Evolutionary conservation across 2,329 filamentous ascomycete species (phyloP).

Genomic region (Fusarium sp.): DNA sequence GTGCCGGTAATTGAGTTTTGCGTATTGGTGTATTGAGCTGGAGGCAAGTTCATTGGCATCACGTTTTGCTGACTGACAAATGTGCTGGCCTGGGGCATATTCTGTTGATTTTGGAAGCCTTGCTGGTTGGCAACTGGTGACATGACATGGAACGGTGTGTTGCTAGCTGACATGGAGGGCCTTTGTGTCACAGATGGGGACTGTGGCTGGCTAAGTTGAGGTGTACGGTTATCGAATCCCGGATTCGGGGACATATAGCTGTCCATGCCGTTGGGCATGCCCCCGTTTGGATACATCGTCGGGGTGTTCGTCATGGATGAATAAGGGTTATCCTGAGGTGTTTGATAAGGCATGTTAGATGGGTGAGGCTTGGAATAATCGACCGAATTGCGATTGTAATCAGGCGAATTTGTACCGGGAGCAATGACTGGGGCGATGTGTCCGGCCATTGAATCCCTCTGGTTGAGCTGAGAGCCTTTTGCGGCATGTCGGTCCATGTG

Average conservation of each 20-base stretch:
- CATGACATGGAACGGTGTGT: slow-evolving; percentile 67
- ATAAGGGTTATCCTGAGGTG: slow-evolving; percentile 64
- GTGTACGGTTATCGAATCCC: slow-evolving; percentile 51
- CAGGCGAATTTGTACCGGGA: slow-evolving; percentile 63
- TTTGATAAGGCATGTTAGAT: slow-evolving; percentile 62
- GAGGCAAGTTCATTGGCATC: slow-evolving; percentile 74
- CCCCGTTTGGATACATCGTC: slow-evolving; percentile 50
- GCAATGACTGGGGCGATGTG: slow-evolving; percentile 58
- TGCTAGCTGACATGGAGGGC: slow-evolving; percentile 63
- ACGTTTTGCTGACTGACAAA: slow-evolving; percentile 76
- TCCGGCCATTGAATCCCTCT: slow-evolving; percentile 72
- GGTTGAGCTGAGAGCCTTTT: slow-evolving; percentile 82
- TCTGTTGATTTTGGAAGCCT: slow-evolving; percentile 64
- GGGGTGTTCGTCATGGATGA: slow-evolving; percentile 63
- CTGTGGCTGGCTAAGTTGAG: slow-evolving; percentile 45
- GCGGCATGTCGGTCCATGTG: slow-evolving; percentile 87
- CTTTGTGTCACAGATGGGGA: slow-evolving; percentile 62
- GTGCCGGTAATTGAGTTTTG: slow-evolving; percentile 52
- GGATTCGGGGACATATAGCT: slow-evolving; percentile 59
- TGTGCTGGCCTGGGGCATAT: slow-evolving; percentile 61
- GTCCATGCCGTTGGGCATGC: slow-evolving; percentile 56
- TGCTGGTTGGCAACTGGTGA: slow-evolving; percentile 68
- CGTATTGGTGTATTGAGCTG: slow-evolving; percentile 67
- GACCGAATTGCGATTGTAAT: slow-evolving; percentile 60
- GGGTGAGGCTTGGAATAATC: slow-evolving; percentile 59